Base-by-base conservation (phyloP, 441 rosid genomes). In the Populus hybrid region DNA sequence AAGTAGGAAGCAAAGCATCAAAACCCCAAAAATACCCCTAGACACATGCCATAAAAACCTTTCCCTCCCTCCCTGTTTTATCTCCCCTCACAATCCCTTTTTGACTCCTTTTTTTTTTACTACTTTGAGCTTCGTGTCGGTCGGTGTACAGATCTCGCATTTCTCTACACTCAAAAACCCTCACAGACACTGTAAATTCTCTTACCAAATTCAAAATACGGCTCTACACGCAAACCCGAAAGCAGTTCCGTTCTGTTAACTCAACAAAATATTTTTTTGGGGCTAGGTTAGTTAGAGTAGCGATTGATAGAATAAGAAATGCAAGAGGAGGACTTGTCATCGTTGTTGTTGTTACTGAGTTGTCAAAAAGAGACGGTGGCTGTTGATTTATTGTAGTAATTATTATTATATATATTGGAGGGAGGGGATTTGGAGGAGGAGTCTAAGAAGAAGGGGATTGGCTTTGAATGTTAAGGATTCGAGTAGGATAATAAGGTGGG, bases 101-200 rank as follows among this genome's bases (percentile, higher is more conserved):
- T 30, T 54, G 54, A 46, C 65, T 20, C 21, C 23, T 21, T 20
- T 23, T 28, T 23, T 3, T 69, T 83, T 69, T 4, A 30, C 32
- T 30, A 30, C 32, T 30, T 30, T 30, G 32, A 65, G 30, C 68
- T 65, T 23, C 32, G 68, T 26, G 32, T 30, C 32, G 32, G 30
- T 65, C 30, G 97, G 95, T 91, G 93, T 30, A 81, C 89, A 87
- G 89, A 86, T 92, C 90, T 90, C 79, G 80, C 82, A 65, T 78
- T 75, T 59, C 61, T 72, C 79, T 65, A 69, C 79, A 74, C 79
- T 84, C 80, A 73, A 77, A 71, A 18, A 69, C 72, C 61, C 61
- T 54, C 61, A 18, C 21, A 54, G 61, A 24, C 72, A 21, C 72
- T 77, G 9, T 76, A 20, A 38, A 66, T 71, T 75, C 40, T 69